Percentiles rank a stretch among this genome's conserved stretches.
Conservation (phyloP, 2,329 filamentous ascomycete species). For the Alternaria consortialis region DNA sequence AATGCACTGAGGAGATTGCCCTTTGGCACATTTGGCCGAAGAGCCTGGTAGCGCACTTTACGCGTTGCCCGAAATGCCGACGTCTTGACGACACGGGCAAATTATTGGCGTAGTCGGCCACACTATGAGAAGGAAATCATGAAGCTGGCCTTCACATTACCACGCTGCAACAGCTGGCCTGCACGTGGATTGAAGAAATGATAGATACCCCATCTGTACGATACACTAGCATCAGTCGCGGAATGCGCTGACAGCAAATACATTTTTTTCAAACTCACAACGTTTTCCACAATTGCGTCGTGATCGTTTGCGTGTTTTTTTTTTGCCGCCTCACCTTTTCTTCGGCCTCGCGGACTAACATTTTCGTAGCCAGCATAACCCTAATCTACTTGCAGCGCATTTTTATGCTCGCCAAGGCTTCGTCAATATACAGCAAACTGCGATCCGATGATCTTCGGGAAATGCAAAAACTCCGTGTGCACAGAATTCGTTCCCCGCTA, state of each 20-base stretch:
- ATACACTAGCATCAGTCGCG: slow-evolving; percentile 7
- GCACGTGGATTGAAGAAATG: slow-evolving; percentile 1
- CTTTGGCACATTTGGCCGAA: neutral
- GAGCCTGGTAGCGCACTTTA: slow-evolving; percentile 3
- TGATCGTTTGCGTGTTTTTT: neutral
- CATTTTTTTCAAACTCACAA: neutral
- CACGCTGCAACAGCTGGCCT: slow-evolving; percentile 15
- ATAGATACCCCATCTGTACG: slow-evolving; percentile 20
- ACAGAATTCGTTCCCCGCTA: slow-evolving; percentile 1
- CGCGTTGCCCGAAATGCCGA: neutral
- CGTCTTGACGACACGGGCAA: neutral
- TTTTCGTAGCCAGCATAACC: neutral
- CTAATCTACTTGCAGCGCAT: neutral
- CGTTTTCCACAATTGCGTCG: neutral
- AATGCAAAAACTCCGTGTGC: neutral
- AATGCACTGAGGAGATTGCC: neutral
- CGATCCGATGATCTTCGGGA: slow-evolving; percentile 19
- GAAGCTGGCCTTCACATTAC: slow-evolving; percentile 17
- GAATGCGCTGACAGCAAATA: neutral
- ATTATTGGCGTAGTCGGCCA: neutral
- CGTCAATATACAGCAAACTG: neutral
- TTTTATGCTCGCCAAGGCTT: neutral
- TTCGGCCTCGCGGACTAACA: neutral
- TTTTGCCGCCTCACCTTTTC: neutral
- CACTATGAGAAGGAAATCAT: slow-evolving; percentile 1